Base-by-base conservation (phyloP, 768 basidiomycete genomes). In the Crepidotus variabilis region DNA sequence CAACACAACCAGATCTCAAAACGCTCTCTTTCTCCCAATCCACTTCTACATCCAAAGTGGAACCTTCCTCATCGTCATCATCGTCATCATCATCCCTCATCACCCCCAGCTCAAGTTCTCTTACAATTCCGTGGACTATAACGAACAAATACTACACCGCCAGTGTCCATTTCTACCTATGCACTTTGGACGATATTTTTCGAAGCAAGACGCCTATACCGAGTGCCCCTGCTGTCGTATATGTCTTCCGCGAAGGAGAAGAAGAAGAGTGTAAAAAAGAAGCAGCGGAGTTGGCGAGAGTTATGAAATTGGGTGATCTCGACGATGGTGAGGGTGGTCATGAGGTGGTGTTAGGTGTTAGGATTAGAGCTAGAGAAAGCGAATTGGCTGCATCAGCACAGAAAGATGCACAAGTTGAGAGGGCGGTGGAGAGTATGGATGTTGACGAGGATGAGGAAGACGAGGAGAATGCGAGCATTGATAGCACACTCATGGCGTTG, bases 141-240 rank as follows among this genome's bases (percentile, higher is more conserved):
- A 70, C 72, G 51, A 92, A 92, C 74, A 86, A 82, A 67, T 94
- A 94, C 70, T 94, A 93, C 72, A 81, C 81, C 13, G 92, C 91
- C 1, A 75, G 80, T 57, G 87, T 94, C 6, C 83, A 85, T 58
- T 92, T 93, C 65, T 72, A 82, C 33, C 72, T 78, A 10, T 77
- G 78, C 54, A 72, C 78, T 16, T 67, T 83, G 52, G 70, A 58
- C 28, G 73, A 76, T 10, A 74, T 82, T 57, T 69, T 68, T 28
- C 69, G 75, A 16, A 66, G 75, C 47, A 68, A 75, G 18, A 71
- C 79, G 22, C 51, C 51, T 16, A 35, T 23, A 35, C 55, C 24
- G 50, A 54, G 61, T 13, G 39, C 13, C 5, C 90, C 91, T 20
- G 92, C 92, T 9, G 69, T 92, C 28, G 72, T 94, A 45, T 92